Evolutionary conservation across 2,329 filamentous ascomycete genomes (phyloP).

Genomic region (Colletotrichum sp.): DNA sequence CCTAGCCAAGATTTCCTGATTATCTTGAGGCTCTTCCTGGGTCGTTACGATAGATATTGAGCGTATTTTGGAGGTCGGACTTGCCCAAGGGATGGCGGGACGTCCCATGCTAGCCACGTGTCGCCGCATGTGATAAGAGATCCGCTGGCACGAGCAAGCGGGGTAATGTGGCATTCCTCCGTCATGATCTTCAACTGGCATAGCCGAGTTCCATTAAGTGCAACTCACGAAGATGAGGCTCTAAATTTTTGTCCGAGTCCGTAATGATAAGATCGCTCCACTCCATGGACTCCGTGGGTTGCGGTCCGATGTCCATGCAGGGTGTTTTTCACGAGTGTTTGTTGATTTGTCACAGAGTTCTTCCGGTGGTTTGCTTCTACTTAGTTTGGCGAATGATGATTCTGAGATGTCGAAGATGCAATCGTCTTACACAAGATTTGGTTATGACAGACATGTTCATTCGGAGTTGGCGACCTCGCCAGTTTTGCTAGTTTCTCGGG

Average conservation of each 20-base stretch:
- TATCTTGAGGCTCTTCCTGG: rapidly evolving
- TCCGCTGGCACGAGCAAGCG: background rate
- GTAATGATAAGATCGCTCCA: background rate
- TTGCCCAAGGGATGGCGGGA: background rate
- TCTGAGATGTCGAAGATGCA: no score
- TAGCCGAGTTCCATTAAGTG: background rate
- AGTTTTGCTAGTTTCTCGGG: no score
- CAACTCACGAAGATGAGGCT: background rate
- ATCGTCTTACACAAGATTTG: no score
- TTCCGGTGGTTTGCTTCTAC: background rate
- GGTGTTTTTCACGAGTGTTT: no score
- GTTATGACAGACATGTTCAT: no score
- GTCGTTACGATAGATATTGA: background rate
- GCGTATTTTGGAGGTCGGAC: background rate
- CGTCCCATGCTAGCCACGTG: background rate
- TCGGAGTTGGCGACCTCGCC: no score
- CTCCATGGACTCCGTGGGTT: background rate
- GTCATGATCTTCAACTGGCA: background rate
- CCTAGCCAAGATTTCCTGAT: background rate
- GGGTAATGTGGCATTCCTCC: background rate
- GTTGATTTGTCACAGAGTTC: no score
- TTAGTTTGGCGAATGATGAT: background rate
- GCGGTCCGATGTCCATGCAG: background rate
- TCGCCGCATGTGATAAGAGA: background rate
- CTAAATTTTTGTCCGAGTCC: rapidly evolving